Conservation (phyloP, 345 rosid species). For the Corchorus capsularis region DNA sequence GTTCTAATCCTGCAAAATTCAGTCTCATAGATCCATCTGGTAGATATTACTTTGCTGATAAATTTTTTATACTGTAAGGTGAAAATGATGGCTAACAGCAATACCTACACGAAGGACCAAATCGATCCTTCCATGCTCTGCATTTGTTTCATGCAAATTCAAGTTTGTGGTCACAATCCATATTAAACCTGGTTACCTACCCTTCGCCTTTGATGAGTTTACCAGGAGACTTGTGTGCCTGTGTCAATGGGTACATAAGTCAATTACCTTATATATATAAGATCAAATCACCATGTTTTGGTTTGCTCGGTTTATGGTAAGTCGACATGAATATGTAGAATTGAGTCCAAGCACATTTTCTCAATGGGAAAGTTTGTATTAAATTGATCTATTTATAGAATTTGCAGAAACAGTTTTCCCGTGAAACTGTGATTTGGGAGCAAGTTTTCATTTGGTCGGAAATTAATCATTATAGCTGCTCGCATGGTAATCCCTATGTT, state of each 20-base stretch:
- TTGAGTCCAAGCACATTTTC: background rate
- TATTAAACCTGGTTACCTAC: background rate
- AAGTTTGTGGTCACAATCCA: background rate
- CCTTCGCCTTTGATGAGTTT: background rate
- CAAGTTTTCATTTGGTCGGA: background rate
- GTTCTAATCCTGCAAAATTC: background rate
- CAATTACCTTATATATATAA: background rate
- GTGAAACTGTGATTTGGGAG: background rate
- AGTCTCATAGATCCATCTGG: constrained; percentile 8
- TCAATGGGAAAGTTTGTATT: background rate
- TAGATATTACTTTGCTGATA: background rate
- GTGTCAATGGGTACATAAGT: background rate
- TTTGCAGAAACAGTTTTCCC: background rate
- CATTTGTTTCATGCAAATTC: background rate
- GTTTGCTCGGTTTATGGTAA: too few species aligned
- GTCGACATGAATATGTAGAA: background rate
- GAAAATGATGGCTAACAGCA: constrained; percentile 9
- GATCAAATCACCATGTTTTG: background rate
- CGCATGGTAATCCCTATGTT: background rate
- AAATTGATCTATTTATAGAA: background rate
- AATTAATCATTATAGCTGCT: background rate
- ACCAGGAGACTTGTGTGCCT: background rate
- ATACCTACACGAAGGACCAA: background rate
- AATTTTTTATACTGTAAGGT: background rate
- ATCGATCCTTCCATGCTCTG: background rate